Evolutionary conservation across 2,329 filamentous ascomycete species (phyloP).

Genomic region (Stenocarpella maydis): DNA sequence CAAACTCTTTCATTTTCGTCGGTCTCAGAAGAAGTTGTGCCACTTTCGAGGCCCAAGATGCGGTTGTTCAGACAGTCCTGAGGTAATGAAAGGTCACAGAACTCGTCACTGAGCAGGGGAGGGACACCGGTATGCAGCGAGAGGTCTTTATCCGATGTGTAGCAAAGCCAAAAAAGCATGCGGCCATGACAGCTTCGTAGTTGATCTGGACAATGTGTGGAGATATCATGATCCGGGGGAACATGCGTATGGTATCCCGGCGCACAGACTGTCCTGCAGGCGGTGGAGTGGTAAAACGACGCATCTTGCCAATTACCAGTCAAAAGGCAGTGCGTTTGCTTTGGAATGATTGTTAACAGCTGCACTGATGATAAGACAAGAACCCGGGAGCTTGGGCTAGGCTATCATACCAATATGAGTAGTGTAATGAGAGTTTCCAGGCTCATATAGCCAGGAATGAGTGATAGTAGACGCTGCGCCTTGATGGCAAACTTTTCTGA

Average conservation of each 20-base stretch:
- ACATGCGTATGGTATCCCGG: background rate
- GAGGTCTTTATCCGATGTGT: background rate
- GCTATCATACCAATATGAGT: background rate
- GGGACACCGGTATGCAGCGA: background rate
- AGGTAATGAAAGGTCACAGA: background rate
- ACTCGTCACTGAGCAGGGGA: background rate
- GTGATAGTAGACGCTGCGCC: background rate
- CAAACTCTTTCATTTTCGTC: background rate
- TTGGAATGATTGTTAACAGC: background rate
- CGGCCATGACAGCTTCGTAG: background rate
- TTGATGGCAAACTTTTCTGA: background rate
- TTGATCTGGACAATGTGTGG: background rate
- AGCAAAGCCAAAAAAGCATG: constrained; percentile 11
- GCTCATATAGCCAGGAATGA: background rate
- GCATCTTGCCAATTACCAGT: background rate
- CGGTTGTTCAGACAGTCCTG: background rate
- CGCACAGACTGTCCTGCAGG: constrained; percentile 3
- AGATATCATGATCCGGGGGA: background rate
- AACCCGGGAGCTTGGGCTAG: background rate
- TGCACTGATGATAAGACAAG: too few relatives aligned
- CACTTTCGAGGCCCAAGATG: too few relatives aligned
- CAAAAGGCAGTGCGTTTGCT: constrained; percentile 1
- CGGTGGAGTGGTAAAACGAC: background rate
- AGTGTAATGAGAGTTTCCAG: background rate
- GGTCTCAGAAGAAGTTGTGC: background rate